Percentiles rank a stretch among this genome's conserved stretches.
Conservation (phyloP, 1,284 basidiomycete species). For the Melanopsichium pennsylvanicum region DNA sequence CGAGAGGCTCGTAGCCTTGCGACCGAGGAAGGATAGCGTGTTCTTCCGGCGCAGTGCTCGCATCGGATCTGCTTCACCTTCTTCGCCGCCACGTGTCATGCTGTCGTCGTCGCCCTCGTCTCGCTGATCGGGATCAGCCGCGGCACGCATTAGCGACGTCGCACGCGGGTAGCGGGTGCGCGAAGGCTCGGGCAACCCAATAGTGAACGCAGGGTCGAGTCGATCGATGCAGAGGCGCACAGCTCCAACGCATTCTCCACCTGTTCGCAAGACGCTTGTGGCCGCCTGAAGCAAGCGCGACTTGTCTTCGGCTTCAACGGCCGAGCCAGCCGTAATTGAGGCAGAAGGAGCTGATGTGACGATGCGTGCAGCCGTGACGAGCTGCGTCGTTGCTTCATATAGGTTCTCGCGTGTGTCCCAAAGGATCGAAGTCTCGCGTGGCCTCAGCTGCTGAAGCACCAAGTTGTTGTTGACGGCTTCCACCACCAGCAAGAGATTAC, state of each 20-base stretch:
- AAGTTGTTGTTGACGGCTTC: conserved; percentile 71
- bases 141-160: conserved; percentile 4
- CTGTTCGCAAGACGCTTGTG: conserved; percentile 78
- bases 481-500: conserved; percentile 87
- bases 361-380: conserved; percentile 82
- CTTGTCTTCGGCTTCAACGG: conserved; percentile 81
- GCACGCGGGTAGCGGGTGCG: conserved; percentile 20
- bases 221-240: conserved; percentile 55
- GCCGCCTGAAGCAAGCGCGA: conserved; percentile 79
- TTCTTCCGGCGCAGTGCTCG: conserved; percentile 60
- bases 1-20: conserved; percentile 68
- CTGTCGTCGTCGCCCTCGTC: conserved; percentile 4
- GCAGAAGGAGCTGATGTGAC: conserved; percentile 68
- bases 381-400: conserved; percentile 82
- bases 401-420: conserved; percentile 78
- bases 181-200: conserved; percentile 33
- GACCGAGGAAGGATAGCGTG: conserved; percentile 68
- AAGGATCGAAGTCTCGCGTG: conserved; percentile 51
- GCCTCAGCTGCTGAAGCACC: conserved; percentile 36
- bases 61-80: conserved; percentile 1
- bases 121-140: conserved; percentile 1
- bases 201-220: conserved; percentile 32
- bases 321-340: conserved; percentile 67
- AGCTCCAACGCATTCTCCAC: conserved; percentile 57
- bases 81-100: conserved; percentile 2